Conservation (phyloP, 2,329 filamentous ascomycete species). For the Phyllosticta paracitricarpa region DNA sequence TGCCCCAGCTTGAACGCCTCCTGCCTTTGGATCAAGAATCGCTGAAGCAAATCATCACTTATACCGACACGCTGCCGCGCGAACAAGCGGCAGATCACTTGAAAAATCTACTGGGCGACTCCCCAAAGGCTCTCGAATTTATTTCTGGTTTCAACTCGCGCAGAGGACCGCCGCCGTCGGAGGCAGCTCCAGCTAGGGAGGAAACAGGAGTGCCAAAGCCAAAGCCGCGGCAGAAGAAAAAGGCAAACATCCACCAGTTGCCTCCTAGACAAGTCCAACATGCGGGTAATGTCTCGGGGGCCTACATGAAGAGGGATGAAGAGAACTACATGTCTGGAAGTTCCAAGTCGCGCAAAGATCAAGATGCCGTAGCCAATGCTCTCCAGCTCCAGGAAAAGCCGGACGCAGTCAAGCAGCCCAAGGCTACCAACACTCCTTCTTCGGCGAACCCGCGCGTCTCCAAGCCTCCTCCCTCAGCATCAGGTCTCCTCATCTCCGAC, state of each 20-base stretch:
- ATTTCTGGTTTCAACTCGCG: constrained; percentile 66
- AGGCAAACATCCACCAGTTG: constrained; percentile 24
- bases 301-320: constrained; percentile 66
- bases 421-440: constrained; percentile 2
- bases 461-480: constrained; percentile 55
- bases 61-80: constrained; percentile 67
- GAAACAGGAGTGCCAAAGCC: constrained; percentile 24
- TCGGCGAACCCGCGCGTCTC: constrained; percentile 32
- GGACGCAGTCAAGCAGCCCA: constrained; percentile 30
- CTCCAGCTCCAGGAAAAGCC: constrained; percentile 43
- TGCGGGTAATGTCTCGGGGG: constrained; percentile 54
- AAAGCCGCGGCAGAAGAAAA: constrained; percentile 32
- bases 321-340: constrained; percentile 59
- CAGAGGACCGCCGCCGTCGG: constrained; percentile 29
- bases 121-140: constrained; percentile 62
- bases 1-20: constrained; percentile 65
- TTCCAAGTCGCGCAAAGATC: constrained; percentile 32
- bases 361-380: constrained; percentile 31
- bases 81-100: constrained; percentile 74
- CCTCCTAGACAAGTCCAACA: constrained; percentile 41
- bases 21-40: constrained; percentile 79
- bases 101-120: constrained; percentile 78
- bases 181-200: background rate
- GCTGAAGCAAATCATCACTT: constrained; percentile 73
- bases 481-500: constrained; percentile 78